Percentiles rank a stretch among this genome's conserved stretches.
Evolutionary conservation across 2,329 filamentous ascomycete genomes (phyloP).

Genomic region (Cladosporium cucumerinum): DNA sequence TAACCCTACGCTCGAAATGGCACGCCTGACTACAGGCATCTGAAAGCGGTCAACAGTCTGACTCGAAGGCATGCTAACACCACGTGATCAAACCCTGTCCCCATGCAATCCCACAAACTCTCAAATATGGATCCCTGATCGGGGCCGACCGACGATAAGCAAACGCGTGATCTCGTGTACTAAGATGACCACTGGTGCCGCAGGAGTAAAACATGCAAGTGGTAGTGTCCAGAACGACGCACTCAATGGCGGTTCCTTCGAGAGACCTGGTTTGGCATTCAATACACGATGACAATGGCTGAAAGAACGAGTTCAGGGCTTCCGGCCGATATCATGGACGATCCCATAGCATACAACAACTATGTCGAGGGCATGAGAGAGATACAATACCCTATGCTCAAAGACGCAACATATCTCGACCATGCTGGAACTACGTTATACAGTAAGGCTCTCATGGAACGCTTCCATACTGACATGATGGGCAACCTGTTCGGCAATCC

Average conservation of each 20-base stretch:
- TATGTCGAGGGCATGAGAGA: slow-evolving; percentile 47
- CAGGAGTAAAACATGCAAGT: background rate
- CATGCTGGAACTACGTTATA: slow-evolving; percentile 82
- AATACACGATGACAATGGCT: background rate
- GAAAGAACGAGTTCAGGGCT: background rate
- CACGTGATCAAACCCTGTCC: background rate
- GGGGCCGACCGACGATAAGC: slow-evolving; percentile 4
- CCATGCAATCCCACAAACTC: background rate
- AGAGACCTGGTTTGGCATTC: background rate
- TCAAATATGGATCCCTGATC: background rate
- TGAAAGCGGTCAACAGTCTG: background rate
- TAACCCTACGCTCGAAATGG: background rate
- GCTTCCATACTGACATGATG: slow-evolving; percentile 75
- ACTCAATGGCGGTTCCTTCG: background rate
- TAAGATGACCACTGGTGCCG: background rate
- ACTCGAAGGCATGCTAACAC: background rate
- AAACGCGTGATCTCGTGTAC: background rate
- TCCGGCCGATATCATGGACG: background rate
- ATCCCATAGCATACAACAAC: slow-evolving; percentile 31
- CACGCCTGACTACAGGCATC: background rate
- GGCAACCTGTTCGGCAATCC: slow-evolving; percentile 83
- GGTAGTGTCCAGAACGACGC: background rate
- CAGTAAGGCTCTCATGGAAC: slow-evolving; percentile 71
- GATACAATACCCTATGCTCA: slow-evolving; percentile 46
- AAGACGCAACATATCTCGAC: slow-evolving; percentile 65